Conservation (phyloP, 257 asterid species). For the Plantago ovata region DNA sequence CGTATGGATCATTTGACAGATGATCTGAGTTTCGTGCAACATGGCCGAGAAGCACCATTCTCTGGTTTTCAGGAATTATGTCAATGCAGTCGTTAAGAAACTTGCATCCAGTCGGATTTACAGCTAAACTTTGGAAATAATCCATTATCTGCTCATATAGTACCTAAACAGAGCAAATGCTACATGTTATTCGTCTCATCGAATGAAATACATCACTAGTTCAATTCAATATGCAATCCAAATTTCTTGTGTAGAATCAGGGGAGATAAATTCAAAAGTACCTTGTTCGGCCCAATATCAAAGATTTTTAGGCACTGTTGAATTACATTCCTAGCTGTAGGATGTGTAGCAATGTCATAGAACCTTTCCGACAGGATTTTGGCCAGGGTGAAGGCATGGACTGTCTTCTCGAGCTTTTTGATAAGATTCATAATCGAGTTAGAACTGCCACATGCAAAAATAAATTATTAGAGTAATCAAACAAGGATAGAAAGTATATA, state of each 20-base stretch:
- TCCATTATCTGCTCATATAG: slow-evolving; percentile 19
- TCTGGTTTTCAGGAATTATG: slow-evolving; percentile 12
- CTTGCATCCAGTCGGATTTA: slow-evolving; percentile 32
- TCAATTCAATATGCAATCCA: neutral
- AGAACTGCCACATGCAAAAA: slow-evolving; percentile 24
- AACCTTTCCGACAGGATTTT: slow-evolving; percentile 14
- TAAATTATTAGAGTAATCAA: neutral
- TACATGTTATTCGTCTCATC: neutral
- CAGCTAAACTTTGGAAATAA: slow-evolving; percentile 23
- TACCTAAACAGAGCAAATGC: slow-evolving; percentile 15
- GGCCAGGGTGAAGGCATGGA: slow-evolving; percentile 16
- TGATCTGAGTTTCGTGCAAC: slow-evolving; percentile 24
- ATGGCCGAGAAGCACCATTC: slow-evolving; percentile 20
- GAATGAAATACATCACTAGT: too few relatives aligned
- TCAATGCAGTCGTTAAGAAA: slow-evolving; percentile 25
- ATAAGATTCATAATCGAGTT: slow-evolving; percentile 23
- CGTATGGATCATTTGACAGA: slow-evolving; percentile 37
- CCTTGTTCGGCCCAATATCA: slow-evolving; percentile 25
- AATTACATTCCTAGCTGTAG: slow-evolving; percentile 19
- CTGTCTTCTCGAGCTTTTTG: slow-evolving; percentile 22
- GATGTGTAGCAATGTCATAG: slow-evolving; percentile 19
- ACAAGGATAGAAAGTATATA: neutral
- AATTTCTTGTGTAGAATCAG: neutral
- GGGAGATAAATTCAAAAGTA: slow-evolving; percentile 8
- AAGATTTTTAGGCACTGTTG: slow-evolving; percentile 25